Evolutionary conservation across 805 yeast genomes (phyloP).

Genomic region (Scheffersomyces coipomensis): DNA sequence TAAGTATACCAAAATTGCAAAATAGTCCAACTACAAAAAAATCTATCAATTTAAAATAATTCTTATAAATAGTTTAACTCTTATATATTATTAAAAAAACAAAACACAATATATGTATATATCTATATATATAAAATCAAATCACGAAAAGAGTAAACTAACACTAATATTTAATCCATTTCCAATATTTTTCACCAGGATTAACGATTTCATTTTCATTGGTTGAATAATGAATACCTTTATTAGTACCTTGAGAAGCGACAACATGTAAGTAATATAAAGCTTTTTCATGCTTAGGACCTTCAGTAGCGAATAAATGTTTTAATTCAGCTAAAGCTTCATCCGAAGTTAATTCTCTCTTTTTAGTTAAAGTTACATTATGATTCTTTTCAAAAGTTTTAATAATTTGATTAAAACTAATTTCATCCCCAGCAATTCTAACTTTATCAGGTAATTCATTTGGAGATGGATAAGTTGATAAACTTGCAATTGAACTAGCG

Average conservation of each 20-base stretch:
- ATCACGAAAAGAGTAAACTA: no score
- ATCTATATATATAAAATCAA: no score
- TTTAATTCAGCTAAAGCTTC: slow-evolving; percentile 9
- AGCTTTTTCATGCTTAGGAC: no score
- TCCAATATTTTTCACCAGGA: not conserved
- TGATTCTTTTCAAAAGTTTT: slow-evolving; percentile 37
- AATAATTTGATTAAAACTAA: slow-evolving; percentile 36
- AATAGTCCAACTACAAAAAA: no score
- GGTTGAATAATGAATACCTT: not conserved
- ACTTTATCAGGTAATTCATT: slow-evolving; percentile 39
- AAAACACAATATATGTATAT: no score
- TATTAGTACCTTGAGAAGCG: no score
- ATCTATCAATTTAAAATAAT: no score
- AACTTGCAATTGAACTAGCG: slow-evolving; percentile 41
- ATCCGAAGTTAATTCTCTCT: slow-evolving; percentile 23
- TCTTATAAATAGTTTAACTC: no score
- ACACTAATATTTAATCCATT: not conserved
- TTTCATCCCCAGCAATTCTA: slow-evolving; percentile 40
- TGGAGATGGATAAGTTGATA: slow-evolving; percentile 33
- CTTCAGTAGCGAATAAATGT: no score
- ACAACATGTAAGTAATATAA: no score
- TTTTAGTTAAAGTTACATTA: slow-evolving; percentile 29
- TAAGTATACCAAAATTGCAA: no score
- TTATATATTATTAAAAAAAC: no score
- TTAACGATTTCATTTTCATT: not conserved